These are phyloP conservation scores for Jacaranda copaia DNA, from an alignment of 257 asterid species.

Conservation along the genomic window DNA sequence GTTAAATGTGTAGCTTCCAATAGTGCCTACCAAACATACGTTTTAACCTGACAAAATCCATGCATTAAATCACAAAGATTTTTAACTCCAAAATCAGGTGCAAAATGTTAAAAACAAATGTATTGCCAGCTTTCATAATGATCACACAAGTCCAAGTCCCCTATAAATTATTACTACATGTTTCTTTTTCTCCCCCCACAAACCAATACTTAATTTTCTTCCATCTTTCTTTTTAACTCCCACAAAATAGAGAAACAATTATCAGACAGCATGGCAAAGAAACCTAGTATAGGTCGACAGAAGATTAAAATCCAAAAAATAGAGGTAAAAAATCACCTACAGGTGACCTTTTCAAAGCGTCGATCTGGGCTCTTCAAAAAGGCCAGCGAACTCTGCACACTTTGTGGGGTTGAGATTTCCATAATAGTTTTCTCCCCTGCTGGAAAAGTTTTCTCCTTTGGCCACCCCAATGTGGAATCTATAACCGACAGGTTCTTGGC, in stretches of 20 bases:
- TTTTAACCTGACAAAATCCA: slow-evolving; percentile 34
- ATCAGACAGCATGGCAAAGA: slow-evolving; percentile 57
- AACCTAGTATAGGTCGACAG: slow-evolving; percentile 74
- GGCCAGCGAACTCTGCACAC: slow-evolving; percentile 77
- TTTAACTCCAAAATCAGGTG: slow-evolving; percentile 66
- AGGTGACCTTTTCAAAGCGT: slow-evolving; percentile 80
- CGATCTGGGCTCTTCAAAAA: slow-evolving; percentile 75
- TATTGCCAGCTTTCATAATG: slow-evolving; percentile 28
- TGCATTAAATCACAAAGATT: slow-evolving; percentile 49
- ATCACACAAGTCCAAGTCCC: slow-evolving; percentile 17
- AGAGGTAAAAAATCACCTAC: slow-evolving; percentile 66
- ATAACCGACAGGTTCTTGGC: slow-evolving; percentile 54
- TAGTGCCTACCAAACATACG: slow-evolving; percentile 22
- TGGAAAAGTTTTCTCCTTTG: slow-evolving; percentile 79
- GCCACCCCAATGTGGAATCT: slow-evolving; percentile 72
- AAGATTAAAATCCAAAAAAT: slow-evolving; percentile 83
- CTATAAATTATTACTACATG: slow-evolving; percentile 39
- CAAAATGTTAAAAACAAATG: slow-evolving; percentile 32
- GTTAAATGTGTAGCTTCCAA: background rate
- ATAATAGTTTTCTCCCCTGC: slow-evolving; percentile 79
- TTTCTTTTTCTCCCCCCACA: background rate
- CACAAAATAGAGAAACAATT: background rate
- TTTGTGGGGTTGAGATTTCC: slow-evolving; percentile 74
- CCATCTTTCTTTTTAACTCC: too few species aligned
- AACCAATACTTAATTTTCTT: too few species aligned